Evolutionary conservation across 2,329 filamentous ascomycete species (phyloP).

Genomic region (Phaeoacremonium minimum): DNA sequence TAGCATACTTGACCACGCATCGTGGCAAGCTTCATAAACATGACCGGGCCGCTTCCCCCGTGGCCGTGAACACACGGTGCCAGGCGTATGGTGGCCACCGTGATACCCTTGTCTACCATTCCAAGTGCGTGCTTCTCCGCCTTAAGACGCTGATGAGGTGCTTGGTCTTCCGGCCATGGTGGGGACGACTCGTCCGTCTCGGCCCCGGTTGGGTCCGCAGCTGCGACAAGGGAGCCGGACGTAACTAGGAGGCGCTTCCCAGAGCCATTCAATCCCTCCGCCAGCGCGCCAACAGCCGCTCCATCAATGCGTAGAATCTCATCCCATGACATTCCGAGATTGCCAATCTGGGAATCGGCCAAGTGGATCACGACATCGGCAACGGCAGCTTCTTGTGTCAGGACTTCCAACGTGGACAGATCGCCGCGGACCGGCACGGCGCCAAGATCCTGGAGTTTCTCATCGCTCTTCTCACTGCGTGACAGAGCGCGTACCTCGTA

Average conservation of each 20-base stretch:
- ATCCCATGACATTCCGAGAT: conserved; percentile 10
- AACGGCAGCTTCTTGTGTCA: conserved; percentile 26
- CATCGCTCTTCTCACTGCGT: too few relatives aligned
- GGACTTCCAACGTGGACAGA: conserved; percentile 28
- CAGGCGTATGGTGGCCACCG: conserved; percentile 33
- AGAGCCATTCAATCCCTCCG: conserved; percentile 22
- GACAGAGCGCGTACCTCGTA: conserved; percentile 37
- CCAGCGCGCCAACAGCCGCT: conserved; percentile 30
- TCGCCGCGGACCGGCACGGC: conserved; percentile 33
- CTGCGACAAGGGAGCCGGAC: conserved; percentile 22
- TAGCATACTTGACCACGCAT: too few relatives aligned
- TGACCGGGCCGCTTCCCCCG: conserved; percentile 29
- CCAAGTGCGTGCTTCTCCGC: too few relatives aligned
- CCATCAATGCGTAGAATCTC: conserved; percentile 22
- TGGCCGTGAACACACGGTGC: conserved; percentile 41
- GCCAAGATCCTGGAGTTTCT: conserved; percentile 27
- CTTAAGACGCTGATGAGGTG: too few relatives aligned
- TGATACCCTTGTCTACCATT: too few relatives aligned
- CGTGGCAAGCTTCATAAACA: conserved; percentile 23
- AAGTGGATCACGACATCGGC: conserved; percentile 39
- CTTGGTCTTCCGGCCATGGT: too few relatives aligned
- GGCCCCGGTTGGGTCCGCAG: conserved; percentile 15
- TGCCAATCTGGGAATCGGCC: conserved; percentile 25
- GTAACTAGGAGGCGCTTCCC: conserved; percentile 29
- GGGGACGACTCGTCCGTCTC: conserved; percentile 20